A percentile compares a stretch with the other conserved stretches of the same genome.
phyloP scores from a whole-genome alignment of 2,329 filamentous ascomycete species.

The Phyllosticta citriasiana region DNA sequence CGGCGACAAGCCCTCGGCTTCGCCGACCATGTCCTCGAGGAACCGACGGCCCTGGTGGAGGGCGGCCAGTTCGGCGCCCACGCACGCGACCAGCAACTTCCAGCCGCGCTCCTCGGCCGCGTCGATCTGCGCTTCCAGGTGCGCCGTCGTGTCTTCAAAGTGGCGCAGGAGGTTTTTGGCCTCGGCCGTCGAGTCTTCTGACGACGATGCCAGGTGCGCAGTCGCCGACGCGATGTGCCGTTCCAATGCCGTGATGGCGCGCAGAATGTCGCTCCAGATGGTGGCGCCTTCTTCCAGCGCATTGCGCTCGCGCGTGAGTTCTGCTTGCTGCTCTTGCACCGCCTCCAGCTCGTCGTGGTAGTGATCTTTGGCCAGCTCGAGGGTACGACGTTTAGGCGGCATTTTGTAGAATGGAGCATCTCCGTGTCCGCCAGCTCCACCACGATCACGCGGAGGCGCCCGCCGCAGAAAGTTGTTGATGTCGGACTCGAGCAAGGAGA shows the following conservation, averaged over 20 bases:
- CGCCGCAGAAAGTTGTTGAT: slow-evolving; percentile 49
- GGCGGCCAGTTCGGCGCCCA: slow-evolving; percentile 63
- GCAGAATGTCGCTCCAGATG: slow-evolving; percentile 55
- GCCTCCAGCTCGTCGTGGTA: slow-evolving; percentile 55
- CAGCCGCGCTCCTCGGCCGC: slow-evolving; percentile 54
- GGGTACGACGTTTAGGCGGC: slow-evolving; percentile 54
- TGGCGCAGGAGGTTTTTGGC: slow-evolving; percentile 35
- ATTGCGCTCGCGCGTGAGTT: slow-evolving; percentile 50
- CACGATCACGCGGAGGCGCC: slow-evolving; percentile 38
- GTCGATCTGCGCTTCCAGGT: slow-evolving; percentile 45
- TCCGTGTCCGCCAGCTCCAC: slow-evolving; percentile 11
- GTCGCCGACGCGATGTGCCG: slow-evolving; percentile 49
- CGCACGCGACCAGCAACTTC: slow-evolving; percentile 65
- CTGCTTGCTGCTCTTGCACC: slow-evolving; percentile 44
- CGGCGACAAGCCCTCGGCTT: slow-evolving; percentile 17
- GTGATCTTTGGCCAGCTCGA: slow-evolving; percentile 61
- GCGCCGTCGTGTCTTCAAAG: slow-evolving; percentile 47
- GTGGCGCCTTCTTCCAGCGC: slow-evolving; percentile 58
- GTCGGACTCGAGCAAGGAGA: slow-evolving; percentile 56
- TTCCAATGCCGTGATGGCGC: slow-evolving; percentile 56
- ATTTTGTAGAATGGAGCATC: slow-evolving; percentile 1
- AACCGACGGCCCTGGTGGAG: slow-evolving; percentile 52
- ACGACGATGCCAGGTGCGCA: slow-evolving; percentile 20
- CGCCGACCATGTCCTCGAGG: slow-evolving; percentile 30
- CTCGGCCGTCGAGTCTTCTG: slow-evolving; percentile 17